Conservation (phyloP, 495 filamentous ascomycete genomes). For the Apodospora peruviana region DNA sequence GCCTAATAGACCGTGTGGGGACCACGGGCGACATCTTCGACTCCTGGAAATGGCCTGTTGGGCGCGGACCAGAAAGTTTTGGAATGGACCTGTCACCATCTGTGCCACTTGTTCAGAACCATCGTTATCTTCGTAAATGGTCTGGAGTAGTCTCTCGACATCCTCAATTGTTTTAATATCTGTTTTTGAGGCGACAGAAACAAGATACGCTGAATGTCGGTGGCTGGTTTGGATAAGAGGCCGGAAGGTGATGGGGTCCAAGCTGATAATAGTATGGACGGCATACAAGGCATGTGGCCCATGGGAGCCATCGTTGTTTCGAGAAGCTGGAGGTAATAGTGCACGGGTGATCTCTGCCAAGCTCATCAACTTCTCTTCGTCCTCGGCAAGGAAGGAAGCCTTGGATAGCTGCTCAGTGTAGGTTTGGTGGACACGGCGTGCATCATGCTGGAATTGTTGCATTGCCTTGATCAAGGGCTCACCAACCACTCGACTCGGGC, state of each 20-base stretch:
- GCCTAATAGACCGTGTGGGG: constrained; percentile 47
- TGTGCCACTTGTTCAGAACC: too few species aligned
- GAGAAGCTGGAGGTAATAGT: constrained; percentile 41
- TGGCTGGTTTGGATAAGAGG: constrained; percentile 25
- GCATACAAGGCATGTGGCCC: constrained; percentile 55
- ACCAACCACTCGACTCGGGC: constrained; percentile 49
- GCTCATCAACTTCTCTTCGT: constrained; percentile 49
- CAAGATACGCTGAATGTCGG: constrained; percentile 32
- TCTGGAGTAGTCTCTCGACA: constrained; percentile 15
- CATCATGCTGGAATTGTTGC: constrained; percentile 40
- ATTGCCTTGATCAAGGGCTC: constrained; percentile 48
- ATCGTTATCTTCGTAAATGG: too few species aligned
- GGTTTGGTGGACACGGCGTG: constrained; percentile 48
- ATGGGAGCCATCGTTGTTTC: constrained; percentile 36
- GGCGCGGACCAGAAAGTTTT: constrained; percentile 59
- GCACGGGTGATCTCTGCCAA: constrained; percentile 58
- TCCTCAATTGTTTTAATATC: constrained; percentile 21
- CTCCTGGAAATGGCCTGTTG: constrained; percentile 60
- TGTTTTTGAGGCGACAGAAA: constrained; percentile 27
- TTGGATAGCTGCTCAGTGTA: constrained; percentile 47
- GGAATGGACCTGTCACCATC: constrained; percentile 9
- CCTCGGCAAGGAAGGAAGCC: constrained; percentile 40
- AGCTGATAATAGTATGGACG: constrained; percentile 56
- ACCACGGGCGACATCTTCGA: constrained; percentile 56
- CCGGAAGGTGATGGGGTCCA: constrained; percentile 48